A percentile compares a stretch with the other conserved stretches of the same genome.
These are phyloP conservation scores for Bacidia gigantensis DNA, from an alignment of 495 filamentous ascomycete species.

Conservation along the genomic window DNA sequence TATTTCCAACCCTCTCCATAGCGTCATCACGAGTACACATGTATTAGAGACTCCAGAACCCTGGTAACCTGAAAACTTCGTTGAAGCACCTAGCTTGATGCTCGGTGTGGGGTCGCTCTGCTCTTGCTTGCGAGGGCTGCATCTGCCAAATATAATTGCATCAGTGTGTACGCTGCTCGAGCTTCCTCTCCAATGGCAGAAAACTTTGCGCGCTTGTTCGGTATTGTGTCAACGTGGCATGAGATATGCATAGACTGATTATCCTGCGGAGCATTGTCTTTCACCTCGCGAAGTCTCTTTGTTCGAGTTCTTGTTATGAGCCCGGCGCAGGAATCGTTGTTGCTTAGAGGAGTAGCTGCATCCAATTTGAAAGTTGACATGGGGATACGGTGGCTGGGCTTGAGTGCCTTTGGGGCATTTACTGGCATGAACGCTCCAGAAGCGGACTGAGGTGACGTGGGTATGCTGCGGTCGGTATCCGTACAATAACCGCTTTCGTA, in stretches of 20 bases:
- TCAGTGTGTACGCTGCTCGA: slow-evolving; percentile 13
- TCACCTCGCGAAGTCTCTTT: background rate
- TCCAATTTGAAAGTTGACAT: background rate
- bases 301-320: background rate
- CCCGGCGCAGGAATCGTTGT: background rate
- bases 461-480: slow-evolving; percentile 20
- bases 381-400: background rate
- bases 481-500: slow-evolving; percentile 22
- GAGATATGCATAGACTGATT: background rate
- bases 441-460: slow-evolving; percentile 2
- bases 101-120: slow-evolving; percentile 1
- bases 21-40: background rate
- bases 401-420: slow-evolving; percentile 4
- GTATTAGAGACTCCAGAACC: background rate
- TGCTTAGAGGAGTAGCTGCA: background rate
- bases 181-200: slow-evolving; percentile 4
- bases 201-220: background rate
- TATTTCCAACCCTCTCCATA: too few species aligned
- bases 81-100: too few species aligned
- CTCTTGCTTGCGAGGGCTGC: slow-evolving; percentile 3
- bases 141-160: slow-evolving; percentile 17
- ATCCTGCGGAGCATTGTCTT: background rate
- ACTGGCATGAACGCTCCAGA: slow-evolving; percentile 12
- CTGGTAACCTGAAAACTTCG: too few species aligned
- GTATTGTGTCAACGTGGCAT: background rate